Base-by-base conservation (phyloP, 352 stramenopile species). In the Globisporangium barbulae region DNA sequence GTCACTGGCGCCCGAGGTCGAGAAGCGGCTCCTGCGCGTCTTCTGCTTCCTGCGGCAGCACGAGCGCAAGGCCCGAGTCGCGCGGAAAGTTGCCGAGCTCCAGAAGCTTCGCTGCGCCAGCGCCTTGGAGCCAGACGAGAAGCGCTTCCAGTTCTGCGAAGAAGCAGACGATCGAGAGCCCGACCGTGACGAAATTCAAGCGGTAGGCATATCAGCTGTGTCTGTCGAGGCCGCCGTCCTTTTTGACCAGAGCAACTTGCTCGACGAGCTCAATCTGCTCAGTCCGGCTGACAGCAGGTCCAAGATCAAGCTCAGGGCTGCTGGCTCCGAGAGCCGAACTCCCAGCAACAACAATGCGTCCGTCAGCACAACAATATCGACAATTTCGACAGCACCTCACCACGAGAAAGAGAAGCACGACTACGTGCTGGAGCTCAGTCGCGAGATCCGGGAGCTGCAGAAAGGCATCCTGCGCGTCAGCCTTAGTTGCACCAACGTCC, bases 21-120 rank as follows among this genome's bases (percentile, higher is more conserved):
- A 76, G 37, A 64, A 74, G 58, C 76, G 77, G 45, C 61, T 90
- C 52, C 61, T 79, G 62, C 75, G 78, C 6, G 65, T 82, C 17
- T 88, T 90, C 47, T 77, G 69, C 59, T 78, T 81, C 41, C 63
- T 88, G 15, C 74, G 79, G 7, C 79, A 88, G 65, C 76, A 88
- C 54, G 78, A 87, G 28, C 71, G 76, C 41, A 89, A 88, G 73
- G 45, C 78, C 17, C 74, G 63, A 25, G 68, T 78, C 7, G 63
- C 68, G 39, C 74, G 56, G 50, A 79, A 76, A 65, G 62, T 60
- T 21, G 61, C 69, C 50, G 71, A 77, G 61, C 48, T 81, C 52
- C 74, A 74, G 41, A 54, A 71, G 33, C 70, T 72, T 56, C 54
- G 55, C 45, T 61, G 44, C 45, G 21, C 17, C 19, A 33, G 39